Percentiles rank a stretch among this genome's conserved stretches.
Evolutionary conservation across 805 yeast genomes (phyloP).

Genomic region (Babjeviella inositovora): DNA sequence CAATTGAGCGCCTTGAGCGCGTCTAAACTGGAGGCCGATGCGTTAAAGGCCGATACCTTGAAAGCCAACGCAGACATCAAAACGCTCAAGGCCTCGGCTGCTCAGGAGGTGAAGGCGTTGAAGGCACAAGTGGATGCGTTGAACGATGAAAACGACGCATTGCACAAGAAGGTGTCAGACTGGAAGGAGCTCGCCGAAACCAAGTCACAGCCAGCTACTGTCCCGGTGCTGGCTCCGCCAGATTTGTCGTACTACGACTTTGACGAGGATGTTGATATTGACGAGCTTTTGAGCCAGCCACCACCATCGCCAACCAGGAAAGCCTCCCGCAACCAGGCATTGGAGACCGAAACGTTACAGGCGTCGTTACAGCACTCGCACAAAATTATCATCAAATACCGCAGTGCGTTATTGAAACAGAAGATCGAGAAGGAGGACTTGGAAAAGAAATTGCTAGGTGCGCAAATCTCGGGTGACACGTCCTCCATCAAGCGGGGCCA

Average conservation of each 20-base stretch:
- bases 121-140: slow-evolving; percentile 36
- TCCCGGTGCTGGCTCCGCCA: no score
- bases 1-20: no score
- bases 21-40: no score
- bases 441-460: slow-evolving; percentile 8
- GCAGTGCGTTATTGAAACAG: slow-evolving; percentile 28
- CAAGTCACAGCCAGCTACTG: slow-evolving; percentile 1
- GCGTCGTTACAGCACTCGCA: slow-evolving; percentile 53
- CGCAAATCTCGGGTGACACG: no score
- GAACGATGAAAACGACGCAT: slow-evolving; percentile 53
- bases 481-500: no score
- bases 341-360: slow-evolving; percentile 52
- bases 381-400: slow-evolving; percentile 41
- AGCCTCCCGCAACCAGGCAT: slow-evolving; percentile 21
- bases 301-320: slow-evolving; percentile 14
- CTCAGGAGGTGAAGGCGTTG: slow-evolving; percentile 27
- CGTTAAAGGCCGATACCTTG: slow-evolving; percentile 17
- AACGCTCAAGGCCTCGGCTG: slow-evolving; percentile 15
- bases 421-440: slow-evolving; percentile 21
- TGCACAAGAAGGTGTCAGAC: slow-evolving; percentile 21
- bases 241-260: slow-evolving; percentile 5
- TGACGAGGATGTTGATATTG: slow-evolving; percentile 16
- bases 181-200: no score
- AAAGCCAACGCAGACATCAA: slow-evolving; percentile 20
- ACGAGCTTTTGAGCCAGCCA: slow-evolving; percentile 14